phyloP scores from a whole-genome alignment of 495 filamentous ascomycete species.

The Penicillium subrubescens region DNA sequence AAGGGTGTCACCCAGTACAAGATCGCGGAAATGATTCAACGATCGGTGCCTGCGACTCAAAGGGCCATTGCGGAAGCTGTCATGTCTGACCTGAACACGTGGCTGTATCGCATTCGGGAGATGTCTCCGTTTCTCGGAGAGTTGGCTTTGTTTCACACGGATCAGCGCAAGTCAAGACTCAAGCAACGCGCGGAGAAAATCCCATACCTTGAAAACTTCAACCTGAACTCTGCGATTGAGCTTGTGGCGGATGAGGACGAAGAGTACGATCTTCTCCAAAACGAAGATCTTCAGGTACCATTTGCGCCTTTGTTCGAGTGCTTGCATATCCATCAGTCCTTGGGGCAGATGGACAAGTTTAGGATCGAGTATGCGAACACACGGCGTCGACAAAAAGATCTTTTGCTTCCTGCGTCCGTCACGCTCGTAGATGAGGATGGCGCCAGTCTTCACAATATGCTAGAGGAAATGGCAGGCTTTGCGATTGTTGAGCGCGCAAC shows the following conservation, averaged over 20 bases:
- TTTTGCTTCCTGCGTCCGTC: constrained; percentile 74
- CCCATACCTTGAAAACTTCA: constrained; percentile 75
- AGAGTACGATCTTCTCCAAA: constrained; percentile 91
- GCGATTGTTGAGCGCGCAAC: constrained; percentile 95
- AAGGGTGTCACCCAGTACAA: constrained; percentile 92
- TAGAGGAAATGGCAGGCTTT: constrained; percentile 95
- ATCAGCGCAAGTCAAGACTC: constrained; percentile 80
- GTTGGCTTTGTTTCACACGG: constrained; percentile 95
- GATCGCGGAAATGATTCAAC: constrained; percentile 93
- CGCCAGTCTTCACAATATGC: constrained; percentile 75
- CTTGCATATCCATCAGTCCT: constrained; percentile 92
- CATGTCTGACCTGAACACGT: constrained; percentile 96
- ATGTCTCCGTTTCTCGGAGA: constrained; percentile 94
- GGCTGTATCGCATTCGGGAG: constrained; percentile 95
- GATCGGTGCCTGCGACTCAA: constrained; percentile 89
- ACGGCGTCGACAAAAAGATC: constrained; percentile 85
- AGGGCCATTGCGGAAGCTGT: constrained; percentile 92
- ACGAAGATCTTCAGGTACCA: constrained; percentile 90
- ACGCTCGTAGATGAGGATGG: constrained; percentile 73
- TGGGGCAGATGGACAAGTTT: constrained; percentile 91
- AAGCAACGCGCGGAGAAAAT: constrained; percentile 75
- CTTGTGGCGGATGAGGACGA: constrained; percentile 92
- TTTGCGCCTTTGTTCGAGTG: constrained; percentile 96
- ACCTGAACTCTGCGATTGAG: constrained; percentile 94
- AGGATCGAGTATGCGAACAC: constrained; percentile 87